Conservation (phyloP, 352 stramenopile species). For the Globisporangium barbulae region DNA sequence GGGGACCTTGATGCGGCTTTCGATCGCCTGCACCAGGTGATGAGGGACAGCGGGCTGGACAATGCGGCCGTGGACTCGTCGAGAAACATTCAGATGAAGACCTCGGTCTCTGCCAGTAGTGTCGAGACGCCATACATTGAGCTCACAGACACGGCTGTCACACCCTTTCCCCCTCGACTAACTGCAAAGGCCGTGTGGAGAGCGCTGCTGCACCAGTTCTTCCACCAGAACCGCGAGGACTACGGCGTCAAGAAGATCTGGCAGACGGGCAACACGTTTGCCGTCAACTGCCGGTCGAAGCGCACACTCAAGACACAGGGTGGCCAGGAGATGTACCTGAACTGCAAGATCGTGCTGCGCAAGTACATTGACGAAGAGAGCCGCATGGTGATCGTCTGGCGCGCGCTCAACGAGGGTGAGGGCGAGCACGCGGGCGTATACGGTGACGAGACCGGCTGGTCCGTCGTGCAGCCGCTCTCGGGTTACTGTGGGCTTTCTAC, state of each 20-base stretch:
- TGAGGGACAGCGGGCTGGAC: constrained; percentile 1
- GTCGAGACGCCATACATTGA: constrained; percentile 6
- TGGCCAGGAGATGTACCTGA: background rate
- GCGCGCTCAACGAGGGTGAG: constrained; percentile 1
- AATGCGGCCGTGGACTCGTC: background rate
- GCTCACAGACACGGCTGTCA: constrained; percentile 1
- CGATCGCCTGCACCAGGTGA: constrained; percentile 4
- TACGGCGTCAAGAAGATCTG: constrained; percentile 2
- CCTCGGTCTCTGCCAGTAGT: background rate
- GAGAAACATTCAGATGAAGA: background rate
- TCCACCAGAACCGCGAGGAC: background rate
- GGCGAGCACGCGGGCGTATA: background rate
- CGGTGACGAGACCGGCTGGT: constrained; percentile 14
- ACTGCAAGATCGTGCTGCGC: background rate
- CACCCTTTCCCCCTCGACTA: constrained; percentile 5
- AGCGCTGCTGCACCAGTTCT: background rate
- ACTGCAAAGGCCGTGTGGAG: background rate
- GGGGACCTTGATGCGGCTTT: background rate
- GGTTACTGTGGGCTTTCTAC: background rate
- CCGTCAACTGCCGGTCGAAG: background rate
- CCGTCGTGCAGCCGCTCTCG: background rate
- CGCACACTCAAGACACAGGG: background rate
- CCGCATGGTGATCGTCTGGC: constrained; percentile 18
- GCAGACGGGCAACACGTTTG: constrained; percentile 1
- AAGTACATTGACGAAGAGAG: background rate